phyloP scores from a whole-genome alignment of 129 eudicot species.

The Daucus carota region DNA sequence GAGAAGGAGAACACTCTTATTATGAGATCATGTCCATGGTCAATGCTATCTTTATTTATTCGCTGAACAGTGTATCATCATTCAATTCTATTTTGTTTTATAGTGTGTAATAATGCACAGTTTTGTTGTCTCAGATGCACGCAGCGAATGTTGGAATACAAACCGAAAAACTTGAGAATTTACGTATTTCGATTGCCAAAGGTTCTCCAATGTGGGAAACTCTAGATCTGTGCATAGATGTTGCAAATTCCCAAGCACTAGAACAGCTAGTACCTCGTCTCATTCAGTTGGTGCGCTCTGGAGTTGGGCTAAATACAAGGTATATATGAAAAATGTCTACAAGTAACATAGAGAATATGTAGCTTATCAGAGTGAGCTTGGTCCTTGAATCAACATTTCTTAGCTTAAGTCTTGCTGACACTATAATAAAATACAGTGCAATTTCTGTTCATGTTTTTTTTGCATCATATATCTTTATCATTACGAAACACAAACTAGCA shows the following conservation, averaged over 20 bases:
- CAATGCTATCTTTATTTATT: background rate
- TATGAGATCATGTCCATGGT: background rate
- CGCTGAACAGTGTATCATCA: background rate
- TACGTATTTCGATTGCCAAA: slow-evolving; percentile 85
- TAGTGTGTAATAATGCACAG: slow-evolving; percentile 3
- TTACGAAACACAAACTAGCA: background rate
- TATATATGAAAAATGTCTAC: slow-evolving; percentile 8
- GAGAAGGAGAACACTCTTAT: background rate
- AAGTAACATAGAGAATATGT: background rate
- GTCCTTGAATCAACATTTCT: background rate
- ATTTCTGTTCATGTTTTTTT: background rate
- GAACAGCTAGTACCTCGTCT: slow-evolving; percentile 89
- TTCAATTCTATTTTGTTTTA: background rate
- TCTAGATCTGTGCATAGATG: slow-evolving; percentile 74
- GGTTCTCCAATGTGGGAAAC: slow-evolving; percentile 99
- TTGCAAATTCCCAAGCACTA: slow-evolving; percentile 64
- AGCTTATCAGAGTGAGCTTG: too few relatives aligned
- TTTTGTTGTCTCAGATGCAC: slow-evolving; percentile 49
- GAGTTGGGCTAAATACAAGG: slow-evolving; percentile 97
- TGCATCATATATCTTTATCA: background rate
- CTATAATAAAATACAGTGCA: background rate
- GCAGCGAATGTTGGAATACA: slow-evolving; percentile 94
- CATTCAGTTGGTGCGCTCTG: slow-evolving; percentile 81
- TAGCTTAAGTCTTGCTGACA: background rate
- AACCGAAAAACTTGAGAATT: slow-evolving; percentile 85